phyloP scores from a whole-genome alignment of 495 filamentous ascomycete species.

The Neurospora sp. region DNA sequence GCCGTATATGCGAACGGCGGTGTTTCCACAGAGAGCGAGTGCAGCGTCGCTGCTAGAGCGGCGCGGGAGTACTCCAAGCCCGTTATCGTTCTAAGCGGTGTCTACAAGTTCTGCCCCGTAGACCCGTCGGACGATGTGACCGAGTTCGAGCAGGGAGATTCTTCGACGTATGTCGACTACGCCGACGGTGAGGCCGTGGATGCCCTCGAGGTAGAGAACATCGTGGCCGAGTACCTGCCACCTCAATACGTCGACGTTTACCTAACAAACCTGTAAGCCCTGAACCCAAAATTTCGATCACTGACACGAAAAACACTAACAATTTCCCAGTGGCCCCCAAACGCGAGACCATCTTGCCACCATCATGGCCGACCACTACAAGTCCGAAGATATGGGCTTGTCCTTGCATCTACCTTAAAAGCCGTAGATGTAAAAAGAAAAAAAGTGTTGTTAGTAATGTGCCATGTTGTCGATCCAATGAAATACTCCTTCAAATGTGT shows the following conservation, averaged over 20 bases:
- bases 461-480: neutral
- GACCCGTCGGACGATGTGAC: conserved; percentile 71
- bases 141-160: conserved; percentile 72
- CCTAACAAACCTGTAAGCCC: conserved; percentile 81
- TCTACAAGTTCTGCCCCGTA: conserved; percentile 85
- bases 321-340: conserved; percentile 56
- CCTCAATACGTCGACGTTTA: conserved; percentile 78
- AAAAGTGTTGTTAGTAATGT: neutral
- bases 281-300: neutral
- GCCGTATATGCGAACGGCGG: conserved; percentile 80
- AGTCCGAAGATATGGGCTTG: conserved; percentile 66
- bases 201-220: conserved; percentile 69
- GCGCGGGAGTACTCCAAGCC: conserved; percentile 70
- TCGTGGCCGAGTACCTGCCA: conserved; percentile 72
- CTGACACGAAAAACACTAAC: conserved; percentile 13
- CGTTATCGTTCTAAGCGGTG: conserved; percentile 72
- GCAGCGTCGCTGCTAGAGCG: conserved; percentile 68
- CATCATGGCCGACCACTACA: conserved; percentile 79
- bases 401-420: conserved; percentile 20
- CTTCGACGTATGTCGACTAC: conserved; percentile 60
- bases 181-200: conserved; percentile 66
- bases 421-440: neutral
- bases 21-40: conserved; percentile 68
- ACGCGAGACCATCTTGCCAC: conserved; percentile 71
- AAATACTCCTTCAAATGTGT: neutral